Evolutionary conservation across 2,329 filamentous ascomycete species (phyloP), one percentile per base, ranked within the genome.

Genomic region (Fusarium praegraminearum): DNA sequence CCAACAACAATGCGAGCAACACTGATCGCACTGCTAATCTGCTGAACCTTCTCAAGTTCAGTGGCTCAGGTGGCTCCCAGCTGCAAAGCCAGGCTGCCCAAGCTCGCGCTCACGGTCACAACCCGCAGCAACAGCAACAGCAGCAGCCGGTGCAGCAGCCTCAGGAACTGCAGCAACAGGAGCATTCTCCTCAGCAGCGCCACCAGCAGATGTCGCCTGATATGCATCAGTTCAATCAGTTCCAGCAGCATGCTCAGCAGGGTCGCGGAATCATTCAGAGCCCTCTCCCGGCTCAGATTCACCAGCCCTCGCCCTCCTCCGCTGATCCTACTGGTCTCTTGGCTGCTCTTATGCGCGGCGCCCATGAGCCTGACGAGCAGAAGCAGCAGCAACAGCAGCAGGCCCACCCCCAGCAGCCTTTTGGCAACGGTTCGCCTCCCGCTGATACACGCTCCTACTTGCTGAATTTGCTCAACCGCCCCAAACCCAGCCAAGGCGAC

Each of bases 391-490:
- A n/a, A 56, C 75, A 69, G 57, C 71, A 63, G 46, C 75, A 43
- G 50, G 72, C 41, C 18, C 65, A 57, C 55, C 74, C 65, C 50
- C 57, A 73, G 45, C 78, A 75, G 57, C 73, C 80, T 40, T 87
- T 85, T 80, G 83, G 80, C 67, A 79, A 83, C 28, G 82, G 82
- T 35, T 83, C 86, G 44, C 86, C 88, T 55, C 81, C 86, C 24
- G 85, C 89, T 47, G 91, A 93, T 78, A 93, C 94, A 7, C 92
- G 97, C 79, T 90, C 95, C 69, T 92, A 96, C 76, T 85, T 99
- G 49, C 88, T 98, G 67, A 91, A 93, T 73, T 85, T 98, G 62
- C 86, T 99, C 69, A 96, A 94, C 76, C 90, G 91, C 50, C 90
- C 92, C 54, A 94, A 91, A 80, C 88, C 89, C 15, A 83, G 85